These are phyloP conservation scores for Fraxinus dipetala DNA, from an alignment of 305 asterid species.

Conservation along the genomic window DNA sequence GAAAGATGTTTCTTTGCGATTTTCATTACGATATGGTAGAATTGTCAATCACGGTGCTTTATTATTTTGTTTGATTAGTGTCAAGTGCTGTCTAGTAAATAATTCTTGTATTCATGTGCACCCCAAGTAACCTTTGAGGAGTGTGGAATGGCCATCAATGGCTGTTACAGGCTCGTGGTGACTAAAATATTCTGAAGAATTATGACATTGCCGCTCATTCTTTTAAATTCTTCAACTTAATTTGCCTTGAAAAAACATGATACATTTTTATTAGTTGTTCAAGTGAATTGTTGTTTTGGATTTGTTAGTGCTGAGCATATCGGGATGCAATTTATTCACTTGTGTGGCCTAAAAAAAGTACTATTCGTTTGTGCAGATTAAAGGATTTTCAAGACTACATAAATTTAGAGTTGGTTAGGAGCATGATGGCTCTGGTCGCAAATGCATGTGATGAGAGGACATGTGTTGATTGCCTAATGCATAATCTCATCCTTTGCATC, in stretches of 20 bases:
- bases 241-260: not conserved
- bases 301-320: too few relatives aligned
- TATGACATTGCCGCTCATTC: not conserved
- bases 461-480: not conserved
- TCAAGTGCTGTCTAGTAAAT: not conserved
- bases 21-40: not conserved
- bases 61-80: not conserved
- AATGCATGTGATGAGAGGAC: not conserved
- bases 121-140: not conserved
- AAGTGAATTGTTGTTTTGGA: not conserved
- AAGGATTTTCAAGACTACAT: not conserved
- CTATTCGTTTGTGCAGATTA: not conserved
- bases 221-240: too few relatives aligned
- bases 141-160: not conserved
- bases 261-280: not conserved
- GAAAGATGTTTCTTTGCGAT: not conserved
- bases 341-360: not conserved
- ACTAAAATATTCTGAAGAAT: not conserved
- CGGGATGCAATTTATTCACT: not conserved
- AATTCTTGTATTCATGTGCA: not conserved
- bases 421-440: not conserved
- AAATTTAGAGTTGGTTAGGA: not conserved
- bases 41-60: not conserved
- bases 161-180: not conserved
- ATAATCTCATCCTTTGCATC: slow-evolving; percentile 4